Percentiles rank a stretch among this genome's conserved stretches.
These are phyloP conservation scores for Cyberlindnera japonica DNA, from an alignment of 805 yeast genomes.

Conservation along the genomic window DNA sequence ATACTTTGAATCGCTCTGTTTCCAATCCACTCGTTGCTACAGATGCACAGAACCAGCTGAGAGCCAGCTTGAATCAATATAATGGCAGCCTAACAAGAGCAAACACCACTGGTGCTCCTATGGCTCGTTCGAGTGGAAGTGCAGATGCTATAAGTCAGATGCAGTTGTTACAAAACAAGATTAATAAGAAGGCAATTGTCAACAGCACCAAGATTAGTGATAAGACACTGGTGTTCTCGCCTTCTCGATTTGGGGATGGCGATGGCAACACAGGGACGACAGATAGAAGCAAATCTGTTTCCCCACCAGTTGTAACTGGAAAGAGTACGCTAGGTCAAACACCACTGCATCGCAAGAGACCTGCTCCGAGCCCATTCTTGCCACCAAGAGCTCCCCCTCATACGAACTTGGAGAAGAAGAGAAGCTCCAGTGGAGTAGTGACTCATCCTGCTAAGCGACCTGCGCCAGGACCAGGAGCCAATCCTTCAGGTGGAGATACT, in stretches of 20 bases:
- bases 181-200: constrained; percentile 1
- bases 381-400: constrained; percentile 15
- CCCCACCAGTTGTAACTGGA: constrained; percentile 4
- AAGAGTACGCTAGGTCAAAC: constrained; percentile 8
- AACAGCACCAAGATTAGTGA: too few species aligned
- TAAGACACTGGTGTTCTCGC: constrained; percentile 3
- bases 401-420: constrained; percentile 9
- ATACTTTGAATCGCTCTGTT: not conserved
- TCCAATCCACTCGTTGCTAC: not conserved
- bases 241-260: constrained; percentile 5
- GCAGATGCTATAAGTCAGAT: constrained; percentile 6
- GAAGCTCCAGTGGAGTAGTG: not conserved
- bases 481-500: not conserved
- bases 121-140: not conserved
- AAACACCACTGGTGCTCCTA: not conserved
- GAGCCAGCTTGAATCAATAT: not conserved
- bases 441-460: too few species aligned
- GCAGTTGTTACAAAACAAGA: constrained; percentile 8
- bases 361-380: constrained; percentile 10
- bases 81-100: not conserved
- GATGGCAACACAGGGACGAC: not conserved
- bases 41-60: not conserved
- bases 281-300: not conserved
- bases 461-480: too few species aligned
- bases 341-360: constrained; percentile 3